Base-by-base conservation (phyloP, 768 basidiomycete species). In the Kwoniella shandongensis region DNA sequence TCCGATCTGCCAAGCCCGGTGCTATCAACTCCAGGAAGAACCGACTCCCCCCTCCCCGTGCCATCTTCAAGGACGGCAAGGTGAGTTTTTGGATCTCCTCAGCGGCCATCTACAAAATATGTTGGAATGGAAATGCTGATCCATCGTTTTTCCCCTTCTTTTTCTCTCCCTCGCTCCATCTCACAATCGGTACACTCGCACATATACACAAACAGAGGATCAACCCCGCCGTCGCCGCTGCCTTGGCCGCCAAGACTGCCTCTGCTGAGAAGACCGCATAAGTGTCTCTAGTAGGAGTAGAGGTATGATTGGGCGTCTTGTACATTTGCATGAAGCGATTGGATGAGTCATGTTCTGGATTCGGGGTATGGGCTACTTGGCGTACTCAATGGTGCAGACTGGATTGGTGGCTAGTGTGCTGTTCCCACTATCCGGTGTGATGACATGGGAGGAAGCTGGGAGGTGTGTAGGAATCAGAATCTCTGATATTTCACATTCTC, bases 21-120 rank as follows among this genome's bases (percentile, higher is more conserved):
- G 94, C 79, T 30, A 73, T 77, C 74, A 78, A 78, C 77, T 76
- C 76, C 36, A 56, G 77, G 51, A 75, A 77, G 66, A 98, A 96
- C 86, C 91, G 96, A 79, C 88, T 90, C 2, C 96, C 96, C 59
- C 96, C 96, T 65, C 91, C 91, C 25, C 89, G 96, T 63, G 80
- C 97, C 65, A 83, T 94, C 68, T 97, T 91, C 91, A 92, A 91
- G 65, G 77, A 78, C 59, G 77, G 77, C 65, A 77, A 77, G 75
- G 76, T 77, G 57, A 54, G 76, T 63, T 57, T 18, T 15, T 2
- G n/a, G 25, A 30, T 27, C 27, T 8, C 30, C 6, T 49, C 3
- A 22, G 20, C 32, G 27, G 32, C 32, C 32, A n/a, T n/a, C n/a
- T n/a, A n/a, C n/a, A n/a, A n/a, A 5, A n/a, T 40, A 58, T 62